phyloP scores from a whole-genome alignment of 179 eudicot genomes.

The Silene noctiflora region DNA sequence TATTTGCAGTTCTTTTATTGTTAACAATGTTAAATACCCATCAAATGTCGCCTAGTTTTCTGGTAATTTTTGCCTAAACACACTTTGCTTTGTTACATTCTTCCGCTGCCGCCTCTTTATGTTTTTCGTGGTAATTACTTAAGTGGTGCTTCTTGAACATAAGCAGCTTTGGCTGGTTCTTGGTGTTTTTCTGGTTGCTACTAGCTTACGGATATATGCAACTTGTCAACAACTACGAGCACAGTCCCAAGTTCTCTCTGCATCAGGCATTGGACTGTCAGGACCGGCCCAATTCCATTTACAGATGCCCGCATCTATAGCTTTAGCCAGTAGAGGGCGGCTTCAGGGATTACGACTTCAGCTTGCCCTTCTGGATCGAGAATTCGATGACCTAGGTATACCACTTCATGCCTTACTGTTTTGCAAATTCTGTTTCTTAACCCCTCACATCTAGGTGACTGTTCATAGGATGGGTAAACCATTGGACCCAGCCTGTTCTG shows the following conservation, averaged over 20 bases:
- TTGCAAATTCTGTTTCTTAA: not conserved
- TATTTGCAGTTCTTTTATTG: constrained; percentile 57
- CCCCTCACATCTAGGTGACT: too few species aligned
- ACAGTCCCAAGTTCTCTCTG: constrained; percentile 72
- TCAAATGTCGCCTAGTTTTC: constrained; percentile 71
- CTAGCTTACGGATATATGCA: constrained; percentile 71
- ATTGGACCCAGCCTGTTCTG: too few species aligned
- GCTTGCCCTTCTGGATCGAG: constrained; percentile 76
- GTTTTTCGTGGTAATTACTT: not conserved
- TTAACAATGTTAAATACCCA: constrained; percentile 68
- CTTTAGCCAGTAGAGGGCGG: constrained; percentile 66
- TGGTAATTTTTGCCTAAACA: constrained; percentile 36
- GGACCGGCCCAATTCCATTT: constrained; percentile 59
- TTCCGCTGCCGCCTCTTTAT: not conserved
- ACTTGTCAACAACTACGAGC: constrained; percentile 77
- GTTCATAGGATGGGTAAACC: too few species aligned
- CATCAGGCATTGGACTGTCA: constrained; percentile 60
- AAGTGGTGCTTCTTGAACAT: not conserved
- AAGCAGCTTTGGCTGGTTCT: constrained; percentile 72
- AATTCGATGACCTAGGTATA: constrained; percentile 67
- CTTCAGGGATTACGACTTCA: constrained; percentile 70
- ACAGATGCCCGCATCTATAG: constrained; percentile 66
- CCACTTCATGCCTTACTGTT: not conserved
- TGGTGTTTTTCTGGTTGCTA: constrained; percentile 67
- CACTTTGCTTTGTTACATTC: not conserved